These are phyloP conservation scores for Scleromitrula shiraiana DNA, from an alignment of 2,329 filamentous ascomycete genomes.

Conservation along the genomic window DNA sequence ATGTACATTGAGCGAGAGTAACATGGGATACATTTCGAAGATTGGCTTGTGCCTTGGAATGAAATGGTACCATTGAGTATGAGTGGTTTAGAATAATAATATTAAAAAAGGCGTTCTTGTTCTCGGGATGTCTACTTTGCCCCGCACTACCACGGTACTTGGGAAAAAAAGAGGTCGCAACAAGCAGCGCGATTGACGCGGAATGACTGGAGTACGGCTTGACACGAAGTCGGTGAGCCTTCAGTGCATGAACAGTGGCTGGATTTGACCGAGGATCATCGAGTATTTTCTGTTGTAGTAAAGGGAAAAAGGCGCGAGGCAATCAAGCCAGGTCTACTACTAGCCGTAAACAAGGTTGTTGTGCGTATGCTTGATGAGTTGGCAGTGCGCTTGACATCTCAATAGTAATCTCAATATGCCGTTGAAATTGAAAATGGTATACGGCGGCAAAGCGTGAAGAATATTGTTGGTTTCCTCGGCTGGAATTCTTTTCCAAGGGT, in stretches of 20 bases:
- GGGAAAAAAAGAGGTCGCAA: slow-evolving; percentile 10
- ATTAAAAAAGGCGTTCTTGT: slow-evolving; percentile 2
- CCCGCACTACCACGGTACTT: slow-evolving; percentile 27
- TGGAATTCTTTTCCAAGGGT: neutral
- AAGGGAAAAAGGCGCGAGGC: slow-evolving; percentile 24
- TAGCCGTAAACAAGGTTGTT: slow-evolving; percentile 34
- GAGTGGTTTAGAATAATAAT: slow-evolving; percentile 15
- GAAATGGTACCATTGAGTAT: slow-evolving; percentile 16
- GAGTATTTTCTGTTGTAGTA: slow-evolving; percentile 14
- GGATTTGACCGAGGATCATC: slow-evolving; percentile 18
- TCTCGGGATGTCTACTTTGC: slow-evolving; percentile 13
- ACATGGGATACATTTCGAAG: neutral
- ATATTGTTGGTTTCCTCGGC: slow-evolving; percentile 9
- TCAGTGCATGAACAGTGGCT: slow-evolving; percentile 31
- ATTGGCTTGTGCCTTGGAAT: slow-evolving; percentile 8
- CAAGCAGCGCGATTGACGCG: slow-evolving; percentile 21
- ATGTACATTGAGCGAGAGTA: slow-evolving; percentile 11
- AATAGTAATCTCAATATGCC: slow-evolving; percentile 40
- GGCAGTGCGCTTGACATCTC: slow-evolving; percentile 29
- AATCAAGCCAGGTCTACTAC: slow-evolving; percentile 22
- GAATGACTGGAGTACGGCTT: slow-evolving; percentile 31
- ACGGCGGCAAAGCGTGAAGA: slow-evolving; percentile 23
- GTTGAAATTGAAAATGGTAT: slow-evolving; percentile 33
- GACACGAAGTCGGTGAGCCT: slow-evolving; percentile 32
- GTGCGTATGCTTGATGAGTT: slow-evolving; percentile 40